Base-by-base conservation (phyloP, 1,139 yeast genomes). In the Meyerozyma carpophila region DNA sequence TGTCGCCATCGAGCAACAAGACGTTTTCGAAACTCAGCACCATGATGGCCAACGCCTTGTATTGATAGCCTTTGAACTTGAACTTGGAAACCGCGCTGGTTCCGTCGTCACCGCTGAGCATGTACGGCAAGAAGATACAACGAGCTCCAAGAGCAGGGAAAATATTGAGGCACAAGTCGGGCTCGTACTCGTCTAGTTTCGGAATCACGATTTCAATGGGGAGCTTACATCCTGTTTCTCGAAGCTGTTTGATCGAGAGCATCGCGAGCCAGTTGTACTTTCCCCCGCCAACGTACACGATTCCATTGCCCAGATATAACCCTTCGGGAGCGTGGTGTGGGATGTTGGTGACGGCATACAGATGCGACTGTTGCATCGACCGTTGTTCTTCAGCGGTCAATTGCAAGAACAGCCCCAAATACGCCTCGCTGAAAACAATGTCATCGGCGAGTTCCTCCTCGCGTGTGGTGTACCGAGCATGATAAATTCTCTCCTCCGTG, bases 271-370 rank as follows among this genome's bases (percentile, higher is more conserved):
- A 83, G 56, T 85, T 83, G 66, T 82, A 85, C 51, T 75, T 76
- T 2, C 91, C 93, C 37, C 95, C 95, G 16, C 93, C 93, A 32
- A 85, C 91, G 55, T 80, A 83, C 1, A 87, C 95, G 36, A 87
- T 80, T 26, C 96, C 96, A 47, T 79, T 72, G 0, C 91, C 91
- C n/a, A 65, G 56, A 56, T 79, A 81, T 9, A 77, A 56, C 2
- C 70, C 65, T 27, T 64, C 60, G 0, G 89, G 84, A 3, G 69
- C 64, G 20, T 64, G 59, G 0, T 66, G 59, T 2, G 85, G 84
- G 25, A 84, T 59, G 25, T 67, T 62, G 1, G 68, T 66, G 27
- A 83, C 77, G 32, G 80, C 82, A 36, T 62, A 58, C 9, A 57
- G 52, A 61, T 88, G 96, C 11, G 82, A 72, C 14, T 57, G 54